Conservation (phyloP, 805 yeast genomes). For the Cyberlindnera petersonii region DNA sequence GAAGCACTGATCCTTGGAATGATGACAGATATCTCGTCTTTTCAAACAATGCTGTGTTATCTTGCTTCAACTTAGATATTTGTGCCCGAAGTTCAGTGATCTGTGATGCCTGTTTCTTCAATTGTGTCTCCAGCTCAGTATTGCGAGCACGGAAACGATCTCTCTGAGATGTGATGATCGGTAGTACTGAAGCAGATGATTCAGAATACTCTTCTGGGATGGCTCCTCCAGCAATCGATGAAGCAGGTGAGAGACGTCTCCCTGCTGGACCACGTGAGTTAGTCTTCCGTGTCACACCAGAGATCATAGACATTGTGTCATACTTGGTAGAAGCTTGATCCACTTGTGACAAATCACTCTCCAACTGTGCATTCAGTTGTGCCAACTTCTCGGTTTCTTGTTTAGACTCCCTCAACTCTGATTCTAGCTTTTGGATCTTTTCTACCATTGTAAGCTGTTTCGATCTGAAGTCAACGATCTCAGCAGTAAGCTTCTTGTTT, state of each 20-base stretch:
- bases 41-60: slow-evolving; percentile 77
- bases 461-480: slow-evolving; percentile 62
- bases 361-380: slow-evolving; percentile 57
- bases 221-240: slow-evolving; percentile 45
- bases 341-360: slow-evolving; percentile 62
- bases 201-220: slow-evolving; percentile 30
- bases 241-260: slow-evolving; percentile 44
- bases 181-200: slow-evolving; percentile 55
- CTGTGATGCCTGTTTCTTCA: slow-evolving; percentile 51
- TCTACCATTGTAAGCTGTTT: slow-evolving; percentile 45
- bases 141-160: slow-evolving; percentile 86
- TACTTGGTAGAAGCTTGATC: slow-evolving; percentile 32
- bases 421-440: slow-evolving; percentile 39
- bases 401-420: slow-evolving; percentile 31
- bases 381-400: slow-evolving; percentile 41
- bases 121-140: slow-evolving; percentile 78
- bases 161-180: slow-evolving; percentile 90
- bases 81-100: slow-evolving; percentile 63
- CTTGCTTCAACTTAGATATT: slow-evolving; percentile 58
- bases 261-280: slow-evolving; percentile 27
- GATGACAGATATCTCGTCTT: slow-evolving; percentile 64
- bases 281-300: slow-evolving; percentile 38
- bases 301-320: slow-evolving; percentile 62
- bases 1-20: slow-evolving; percentile 30
- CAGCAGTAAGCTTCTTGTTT: slow-evolving; percentile 69